These are phyloP conservation scores for Flaveria floridana DNA, from an alignment of 140 eudicot genomes.

Conservation along the genomic window DNA sequence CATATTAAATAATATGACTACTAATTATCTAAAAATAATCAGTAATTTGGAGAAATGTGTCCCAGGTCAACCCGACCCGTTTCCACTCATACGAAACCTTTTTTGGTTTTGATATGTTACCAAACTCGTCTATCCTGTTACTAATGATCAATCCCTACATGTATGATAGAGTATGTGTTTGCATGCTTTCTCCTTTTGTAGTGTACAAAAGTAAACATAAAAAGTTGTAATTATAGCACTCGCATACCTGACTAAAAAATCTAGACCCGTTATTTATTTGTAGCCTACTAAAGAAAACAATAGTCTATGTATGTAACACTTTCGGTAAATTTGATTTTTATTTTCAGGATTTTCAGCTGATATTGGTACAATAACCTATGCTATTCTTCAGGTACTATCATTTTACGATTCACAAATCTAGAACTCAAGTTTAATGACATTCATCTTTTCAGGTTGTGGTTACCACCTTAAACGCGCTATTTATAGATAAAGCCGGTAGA, in stretches of 20 bases:
- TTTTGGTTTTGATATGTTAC: neutral
- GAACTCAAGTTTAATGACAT: neutral
- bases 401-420: neutral
- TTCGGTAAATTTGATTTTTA: neutral
- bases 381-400: conserved; percentile 51
- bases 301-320: neutral
- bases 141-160: neutral
- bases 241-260: neutral
- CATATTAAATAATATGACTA: too few relatives aligned
- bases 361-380: conserved; percentile 64
- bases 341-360: conserved; percentile 65
- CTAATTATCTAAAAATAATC: neutral
- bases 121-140: neutral
- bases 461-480: conserved; percentile 55
- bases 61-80: neutral
- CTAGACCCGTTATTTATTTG: neutral
- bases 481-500: conserved; percentile 87
- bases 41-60: neutral
- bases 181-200: too few relatives aligned
- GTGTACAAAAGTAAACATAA: neutral
- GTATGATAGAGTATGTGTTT: too few relatives aligned
- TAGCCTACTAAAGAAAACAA: neutral
- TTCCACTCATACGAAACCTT: neutral
- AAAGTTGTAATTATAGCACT: neutral
- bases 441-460: conserved; percentile 47